Evolutionary conservation across 345 rosid species (phyloP), one percentile per base, ranked within the genome.

Genomic region (Eucalyptus lansdowneana): DNA sequence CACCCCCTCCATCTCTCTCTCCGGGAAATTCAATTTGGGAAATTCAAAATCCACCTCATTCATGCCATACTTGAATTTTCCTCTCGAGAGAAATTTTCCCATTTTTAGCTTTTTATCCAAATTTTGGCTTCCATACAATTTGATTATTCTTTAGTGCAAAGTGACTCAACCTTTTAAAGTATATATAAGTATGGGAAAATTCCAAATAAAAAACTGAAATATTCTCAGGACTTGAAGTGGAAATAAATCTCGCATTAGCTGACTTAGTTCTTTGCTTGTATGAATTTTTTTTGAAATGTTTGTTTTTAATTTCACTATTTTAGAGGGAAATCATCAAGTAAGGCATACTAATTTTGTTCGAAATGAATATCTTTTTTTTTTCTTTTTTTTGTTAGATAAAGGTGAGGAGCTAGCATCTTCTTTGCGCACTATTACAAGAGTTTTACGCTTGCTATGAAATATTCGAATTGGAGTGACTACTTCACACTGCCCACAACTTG

Each of bases 381-480:
- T 37, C 37, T 37, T 29, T 53, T 53, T n/a, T n/a, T n/a, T 65
- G 34, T n/a, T 14, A 34, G 11, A 69, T 15, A 69, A 17, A 34
- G 4, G 8, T 17, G 7, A 11, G 8, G 7, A 72, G 81, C 2
- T 3, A 34, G 14, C 13, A 34, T 34, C 14, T 72, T 11, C 14
- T 37, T 19, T 10, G 4, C 0, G 40, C 3, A 8, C 9, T 10
- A 2, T 37, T 10, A 19, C 14, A 72, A 72, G 5, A 5, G 6
- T 37, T 34, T 21, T 72, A 10, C 2, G 7, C 14, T 24, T 8
- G 1, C 7, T 11, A 37, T 4, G 3, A 12, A 37, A 40, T 12
- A 11, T 21, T 76, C 1, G 0, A 24, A 37, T 37, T 37, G 83
- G 83, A 40, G 14, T 24, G 13, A 40, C 8, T 37, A 13, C 2